Percentiles rank a stretch among this genome's conserved stretches.
These are phyloP conservation scores for Epicoccum sorghinum DNA, from an alignment of 2,329 filamentous ascomycete species.

Conservation along the genomic window DNA sequence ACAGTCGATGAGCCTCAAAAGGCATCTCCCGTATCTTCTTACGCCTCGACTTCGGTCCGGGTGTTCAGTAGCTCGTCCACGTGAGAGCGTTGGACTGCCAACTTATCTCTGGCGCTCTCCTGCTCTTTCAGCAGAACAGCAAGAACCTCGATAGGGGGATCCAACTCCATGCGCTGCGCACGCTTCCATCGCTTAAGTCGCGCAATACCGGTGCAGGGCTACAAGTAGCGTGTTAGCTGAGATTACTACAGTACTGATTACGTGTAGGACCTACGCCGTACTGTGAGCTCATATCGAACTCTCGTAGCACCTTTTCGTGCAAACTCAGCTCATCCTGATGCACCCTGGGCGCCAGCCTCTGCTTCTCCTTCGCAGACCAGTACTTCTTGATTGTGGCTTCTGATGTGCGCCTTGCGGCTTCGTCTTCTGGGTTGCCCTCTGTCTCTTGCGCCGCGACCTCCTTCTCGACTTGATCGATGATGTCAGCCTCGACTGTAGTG, in stretches of 20 bases:
- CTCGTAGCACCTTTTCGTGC: slow-evolving; percentile 84
- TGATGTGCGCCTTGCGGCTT: slow-evolving; percentile 67
- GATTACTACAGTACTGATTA: not conserved
- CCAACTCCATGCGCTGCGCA: slow-evolving; percentile 80
- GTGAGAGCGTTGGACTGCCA: slow-evolving; percentile 69
- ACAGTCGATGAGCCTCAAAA: not conserved
- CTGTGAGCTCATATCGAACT: slow-evolving; percentile 90
- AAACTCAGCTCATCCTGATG: slow-evolving; percentile 76
- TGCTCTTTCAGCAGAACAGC: slow-evolving; percentile 80
- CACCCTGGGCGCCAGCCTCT: slow-evolving; percentile 71
- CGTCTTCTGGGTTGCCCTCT: slow-evolving; percentile 51
- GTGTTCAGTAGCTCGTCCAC: slow-evolving; percentile 70
- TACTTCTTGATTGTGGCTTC: slow-evolving; percentile 75
- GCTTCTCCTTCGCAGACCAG: slow-evolving; percentile 74
- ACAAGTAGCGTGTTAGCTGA: slow-evolving; percentile 13
- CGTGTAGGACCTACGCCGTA: slow-evolving; percentile 74
- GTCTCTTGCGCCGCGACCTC: slow-evolving; percentile 36
- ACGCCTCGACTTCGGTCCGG: slow-evolving; percentile 49
- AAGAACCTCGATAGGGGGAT: slow-evolving; percentile 87
- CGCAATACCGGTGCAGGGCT: slow-evolving; percentile 88
- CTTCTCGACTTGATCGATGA: slow-evolving; percentile 47
- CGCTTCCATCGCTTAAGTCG: slow-evolving; percentile 87
- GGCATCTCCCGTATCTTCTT: not conserved
- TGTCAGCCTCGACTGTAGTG: slow-evolving; percentile 49
- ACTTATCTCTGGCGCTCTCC: slow-evolving; percentile 54